A percentile compares a stretch with the other conserved stretches of the same genome.
Conservation (phyloP, 2,329 filamentous ascomycete genomes). For the Huntiella savannae region DNA sequence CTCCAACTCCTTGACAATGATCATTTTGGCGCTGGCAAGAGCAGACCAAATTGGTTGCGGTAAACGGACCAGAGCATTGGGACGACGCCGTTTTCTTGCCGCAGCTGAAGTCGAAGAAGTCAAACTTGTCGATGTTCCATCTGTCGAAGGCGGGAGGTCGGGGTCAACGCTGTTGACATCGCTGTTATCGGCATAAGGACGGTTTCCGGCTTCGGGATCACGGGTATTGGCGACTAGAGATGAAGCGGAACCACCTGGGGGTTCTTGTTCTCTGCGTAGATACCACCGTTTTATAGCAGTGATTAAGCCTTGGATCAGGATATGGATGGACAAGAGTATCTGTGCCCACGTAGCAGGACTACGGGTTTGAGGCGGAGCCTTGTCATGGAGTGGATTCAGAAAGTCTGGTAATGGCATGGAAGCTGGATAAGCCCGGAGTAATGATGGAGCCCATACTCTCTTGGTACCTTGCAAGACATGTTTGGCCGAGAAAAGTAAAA, state of each 20-base stretch:
- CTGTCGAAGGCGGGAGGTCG: neutral
- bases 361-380: neutral
- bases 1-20: constrained; percentile 80
- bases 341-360: constrained; percentile 32
- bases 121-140: constrained; percentile 19
- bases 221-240: constrained; percentile 15
- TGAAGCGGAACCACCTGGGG: constrained; percentile 15
- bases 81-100: constrained; percentile 66
- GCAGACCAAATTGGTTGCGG: constrained; percentile 89
- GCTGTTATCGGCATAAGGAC: constrained; percentile 5
- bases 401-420: constrained; percentile 7
- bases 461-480: constrained; percentile 7
- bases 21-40: constrained; percentile 87
- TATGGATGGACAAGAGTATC: constrained; percentile 54
- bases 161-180: constrained; percentile 12
- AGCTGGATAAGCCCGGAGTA: constrained; percentile 3
- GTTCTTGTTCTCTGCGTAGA: constrained; percentile 35
- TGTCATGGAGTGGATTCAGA: constrained; percentile 4
- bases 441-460: constrained; percentile 7
- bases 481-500: constrained; percentile 3
- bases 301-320: constrained; percentile 53
- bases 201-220: constrained; percentile 13
- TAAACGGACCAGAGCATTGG: constrained; percentile 76
- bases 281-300: constrained; percentile 54
- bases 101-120: constrained; percentile 17